Percentiles rank a stretch among this genome's conserved stretches.
phyloP scores from a whole-genome alignment of 2,329 filamentous ascomycete genomes.

The Cercospora janseana region DNA sequence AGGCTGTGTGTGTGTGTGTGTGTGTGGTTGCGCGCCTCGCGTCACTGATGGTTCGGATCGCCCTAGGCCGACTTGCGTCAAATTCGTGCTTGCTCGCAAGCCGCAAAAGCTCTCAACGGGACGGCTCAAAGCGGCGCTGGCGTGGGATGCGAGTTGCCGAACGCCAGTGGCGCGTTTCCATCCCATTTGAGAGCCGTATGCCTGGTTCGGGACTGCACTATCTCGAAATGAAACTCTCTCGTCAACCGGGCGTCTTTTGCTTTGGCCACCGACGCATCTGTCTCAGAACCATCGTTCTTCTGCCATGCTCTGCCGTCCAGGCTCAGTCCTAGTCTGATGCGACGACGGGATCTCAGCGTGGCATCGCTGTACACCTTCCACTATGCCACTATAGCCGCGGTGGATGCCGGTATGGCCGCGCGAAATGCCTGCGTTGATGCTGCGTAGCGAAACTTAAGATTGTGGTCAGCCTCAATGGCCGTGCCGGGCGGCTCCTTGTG shows the following conservation, averaged over 20 bases:
- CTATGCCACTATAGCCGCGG: not conserved
- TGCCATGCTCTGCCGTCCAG: constrained; percentile 4
- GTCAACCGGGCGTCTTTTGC: not conserved
- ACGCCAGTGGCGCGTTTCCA: constrained; percentile 9
- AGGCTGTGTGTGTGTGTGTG: no score
- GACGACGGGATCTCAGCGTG: not conserved
- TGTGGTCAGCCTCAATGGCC: no score
- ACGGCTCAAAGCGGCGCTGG: not conserved
- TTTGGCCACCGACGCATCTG: constrained; percentile 12
- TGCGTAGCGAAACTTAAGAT: no score
- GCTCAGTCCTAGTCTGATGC: not conserved
- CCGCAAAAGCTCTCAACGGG: constrained; percentile 4
- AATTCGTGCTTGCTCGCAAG: not conserved
- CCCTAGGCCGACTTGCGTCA: not conserved
- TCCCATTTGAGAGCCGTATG: constrained; percentile 2
- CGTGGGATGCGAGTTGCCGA: constrained; percentile 6
- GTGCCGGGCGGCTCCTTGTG: no score
- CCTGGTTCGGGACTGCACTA: constrained; percentile 10
- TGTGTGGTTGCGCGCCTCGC: no score
- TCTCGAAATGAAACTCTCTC: constrained; percentile 3
- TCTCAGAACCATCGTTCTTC: constrained; percentile 3
- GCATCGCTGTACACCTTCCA: not conserved
- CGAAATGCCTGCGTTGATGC: no score
- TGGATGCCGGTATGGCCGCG: no score
- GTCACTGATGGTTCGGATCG: no score